Percentiles rank a stretch among this genome's conserved stretches.
These are phyloP conservation scores for Wilcoxina mikolae DNA, from an alignment of 495 filamentous ascomycete genomes.

Conservation along the genomic window DNA sequence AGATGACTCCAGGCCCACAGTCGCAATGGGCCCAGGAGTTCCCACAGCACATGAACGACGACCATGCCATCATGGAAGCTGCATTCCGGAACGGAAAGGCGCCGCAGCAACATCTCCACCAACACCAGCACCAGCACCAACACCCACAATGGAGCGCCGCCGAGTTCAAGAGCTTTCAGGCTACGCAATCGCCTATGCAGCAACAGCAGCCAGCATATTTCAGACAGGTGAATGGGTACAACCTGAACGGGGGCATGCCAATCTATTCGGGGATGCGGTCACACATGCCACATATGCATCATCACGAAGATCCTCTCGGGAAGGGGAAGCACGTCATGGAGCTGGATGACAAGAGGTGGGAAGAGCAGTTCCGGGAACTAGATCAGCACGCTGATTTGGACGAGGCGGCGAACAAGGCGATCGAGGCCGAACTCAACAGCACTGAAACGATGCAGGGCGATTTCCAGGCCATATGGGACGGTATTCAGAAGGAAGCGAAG, in stretches of 20 bases:
- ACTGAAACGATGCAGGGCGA: constrained; percentile 52
- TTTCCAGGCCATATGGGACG: constrained; percentile 81
- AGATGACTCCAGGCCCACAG: not conserved
- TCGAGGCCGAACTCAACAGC: constrained; percentile 77
- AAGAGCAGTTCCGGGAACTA: constrained; percentile 83
- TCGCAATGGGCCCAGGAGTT: constrained; percentile 52
- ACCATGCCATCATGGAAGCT: constrained; percentile 66
- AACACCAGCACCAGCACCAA: no score
- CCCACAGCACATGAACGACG: constrained; percentile 26
- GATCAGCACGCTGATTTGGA: constrained; percentile 40
- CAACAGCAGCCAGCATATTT: constrained; percentile 4
- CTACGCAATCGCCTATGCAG: not conserved
- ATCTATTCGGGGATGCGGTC: constrained; percentile 16
- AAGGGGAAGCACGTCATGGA: constrained; percentile 82
- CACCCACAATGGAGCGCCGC: constrained; percentile 56
- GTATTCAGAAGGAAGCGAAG: constrained; percentile 62
- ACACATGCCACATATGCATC: constrained; percentile 42
- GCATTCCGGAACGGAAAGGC: constrained; percentile 43
- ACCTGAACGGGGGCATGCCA: constrained; percentile 24
- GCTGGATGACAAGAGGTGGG: constrained; percentile 87
- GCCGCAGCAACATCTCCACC: no score
- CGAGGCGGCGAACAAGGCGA: constrained; percentile 55
- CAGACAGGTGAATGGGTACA: constrained; percentile 7
- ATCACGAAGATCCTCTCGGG: constrained; percentile 35
- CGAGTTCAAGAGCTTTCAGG: constrained; percentile 45